Evolutionary conservation across 768 basidiomycete genomes (phyloP), one percentile per base, ranked within the genome.

Genomic region (Cyclocybe cylindracea): DNA sequence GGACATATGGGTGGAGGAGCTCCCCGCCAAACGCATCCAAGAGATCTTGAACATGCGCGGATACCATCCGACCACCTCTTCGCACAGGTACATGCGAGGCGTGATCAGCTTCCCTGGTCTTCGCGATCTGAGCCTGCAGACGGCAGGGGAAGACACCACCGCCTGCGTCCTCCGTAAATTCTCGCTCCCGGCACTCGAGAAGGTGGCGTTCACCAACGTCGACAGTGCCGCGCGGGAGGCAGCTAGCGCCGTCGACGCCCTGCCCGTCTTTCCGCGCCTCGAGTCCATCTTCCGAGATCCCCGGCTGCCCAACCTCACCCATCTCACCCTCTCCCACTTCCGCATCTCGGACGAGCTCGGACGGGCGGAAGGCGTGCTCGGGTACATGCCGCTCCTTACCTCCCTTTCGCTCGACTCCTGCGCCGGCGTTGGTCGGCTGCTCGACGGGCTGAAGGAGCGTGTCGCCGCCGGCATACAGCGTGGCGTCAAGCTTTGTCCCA

Each of bases 241-340:
- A 32, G 61, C 58, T 41, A 32, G 53, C 47, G 54, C 31, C 32
- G 46, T 48, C 32, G 44, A 60, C 38, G 52, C 14, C 10, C 51
- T 68, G 10, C 74, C 77, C 10, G 46, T 57, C 5, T 66, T 84
- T 47, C 78, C 78, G 36, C 72, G 76, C 31, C 70, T 80, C 29
- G 79, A 82, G 62, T 73, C 68, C 35, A 68, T 85, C 50, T 80
- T 84, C 61, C 76, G 77, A 47, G 80, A 84, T 63, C 81, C 82
- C 5, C 80, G 80, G 44, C 73, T 83, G 29, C 75, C 70, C 3
- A 59, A 68, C 48, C 68, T 85, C 35, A 78, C 79, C 31, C 72
- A 78, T 54, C 74, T 85, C 51, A 76, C 78, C 13, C 58, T 85
- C 41, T 74, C 78, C 37, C 69, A 73, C 44, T 78, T 79, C 61